phyloP scores from a whole-genome alignment of 2,329 filamentous ascomycete genomes.

The Cadophora malorum region DNA sequence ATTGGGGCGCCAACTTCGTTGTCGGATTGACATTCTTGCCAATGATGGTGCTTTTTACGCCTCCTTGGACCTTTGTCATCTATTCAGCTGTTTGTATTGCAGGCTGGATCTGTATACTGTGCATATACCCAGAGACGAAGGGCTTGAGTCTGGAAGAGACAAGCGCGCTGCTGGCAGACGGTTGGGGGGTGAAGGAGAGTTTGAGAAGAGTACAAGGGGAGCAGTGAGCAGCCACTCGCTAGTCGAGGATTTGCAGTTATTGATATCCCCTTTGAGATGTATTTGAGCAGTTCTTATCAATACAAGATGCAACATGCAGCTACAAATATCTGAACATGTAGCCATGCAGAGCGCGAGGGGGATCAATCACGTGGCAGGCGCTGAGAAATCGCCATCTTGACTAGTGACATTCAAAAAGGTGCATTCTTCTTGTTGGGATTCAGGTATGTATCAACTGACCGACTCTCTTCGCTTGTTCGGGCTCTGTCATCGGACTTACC shows the following conservation, averaged over 20 bases:
- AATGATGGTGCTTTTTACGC: conserved; percentile 78
- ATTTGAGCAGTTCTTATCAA: background rate
- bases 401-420: too few relatives aligned
- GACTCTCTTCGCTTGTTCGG: background rate
- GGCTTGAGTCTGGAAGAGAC: conserved; percentile 84
- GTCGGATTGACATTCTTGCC: conserved; percentile 88
- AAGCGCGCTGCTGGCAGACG: conserved; percentile 70
- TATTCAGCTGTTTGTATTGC: conserved; percentile 75
- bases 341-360: background rate
- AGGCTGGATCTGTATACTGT: conserved; percentile 73
- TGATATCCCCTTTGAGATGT: background rate
- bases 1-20: conserved; percentile 87
- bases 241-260: background rate
- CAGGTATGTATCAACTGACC: background rate
- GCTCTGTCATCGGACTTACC: background rate
- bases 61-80: conserved; percentile 79
- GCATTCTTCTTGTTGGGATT: background rate
- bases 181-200: conserved; percentile 71
- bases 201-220: conserved; percentile 34
- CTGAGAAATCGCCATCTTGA: background rate
- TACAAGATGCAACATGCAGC: background rate
- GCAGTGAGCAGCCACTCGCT: background rate
- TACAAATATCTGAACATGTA: background rate
- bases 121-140: conserved; percentile 85
- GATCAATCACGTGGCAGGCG: background rate